Evolutionary conservation across 2,329 filamentous ascomycete genomes (phyloP).

Genomic region (Hypoxylon sp.): DNA sequence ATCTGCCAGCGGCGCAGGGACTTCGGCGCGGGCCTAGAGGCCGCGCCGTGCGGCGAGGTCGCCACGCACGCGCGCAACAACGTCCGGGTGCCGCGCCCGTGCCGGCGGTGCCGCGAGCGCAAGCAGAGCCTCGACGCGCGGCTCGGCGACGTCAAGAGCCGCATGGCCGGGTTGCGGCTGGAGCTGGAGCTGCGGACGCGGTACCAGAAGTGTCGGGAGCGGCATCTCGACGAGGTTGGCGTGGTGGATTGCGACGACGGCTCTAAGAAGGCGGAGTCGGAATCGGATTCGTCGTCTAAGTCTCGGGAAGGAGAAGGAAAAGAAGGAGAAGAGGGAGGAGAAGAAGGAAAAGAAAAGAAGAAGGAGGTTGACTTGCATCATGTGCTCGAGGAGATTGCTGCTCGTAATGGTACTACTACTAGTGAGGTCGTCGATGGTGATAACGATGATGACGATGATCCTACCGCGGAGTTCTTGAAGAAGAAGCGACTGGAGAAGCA

Average conservation of each 20-base stretch:
- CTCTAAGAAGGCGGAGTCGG: too few relatives aligned
- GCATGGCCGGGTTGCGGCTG: slow-evolving; percentile 26
- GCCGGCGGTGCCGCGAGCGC: slow-evolving; percentile 28
- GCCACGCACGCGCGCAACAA: slow-evolving; percentile 35
- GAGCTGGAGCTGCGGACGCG: slow-evolving; percentile 29
- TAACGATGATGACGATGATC: too few relatives aligned
- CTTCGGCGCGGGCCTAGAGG: slow-evolving; percentile 11
- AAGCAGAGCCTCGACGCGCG: slow-evolving; percentile 18
- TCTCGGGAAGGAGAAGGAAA: neutral
- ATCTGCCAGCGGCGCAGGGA: slow-evolving; percentile 32
- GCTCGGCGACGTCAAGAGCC: slow-evolving; percentile 23
- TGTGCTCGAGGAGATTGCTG: too few relatives aligned
- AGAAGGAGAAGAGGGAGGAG: neutral
- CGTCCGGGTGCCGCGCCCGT: slow-evolving; percentile 26
- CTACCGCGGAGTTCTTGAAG: slow-evolving; percentile 28
- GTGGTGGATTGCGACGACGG: too few relatives aligned
- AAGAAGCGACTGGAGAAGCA: slow-evolving; percentile 34
- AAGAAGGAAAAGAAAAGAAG: slow-evolving; percentile 2
- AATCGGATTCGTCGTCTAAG: neutral
- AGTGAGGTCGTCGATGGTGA: neutral
- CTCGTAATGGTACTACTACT: neutral
- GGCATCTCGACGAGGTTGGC: slow-evolving; percentile 34
- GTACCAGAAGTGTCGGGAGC: slow-evolving; percentile 38
- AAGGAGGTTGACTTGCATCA: too few relatives aligned
- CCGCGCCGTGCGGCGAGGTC: slow-evolving; percentile 31